phyloP scores from a whole-genome alignment of 2,329 filamentous ascomycete species.

The Sphaerostilbella broomeana region DNA sequence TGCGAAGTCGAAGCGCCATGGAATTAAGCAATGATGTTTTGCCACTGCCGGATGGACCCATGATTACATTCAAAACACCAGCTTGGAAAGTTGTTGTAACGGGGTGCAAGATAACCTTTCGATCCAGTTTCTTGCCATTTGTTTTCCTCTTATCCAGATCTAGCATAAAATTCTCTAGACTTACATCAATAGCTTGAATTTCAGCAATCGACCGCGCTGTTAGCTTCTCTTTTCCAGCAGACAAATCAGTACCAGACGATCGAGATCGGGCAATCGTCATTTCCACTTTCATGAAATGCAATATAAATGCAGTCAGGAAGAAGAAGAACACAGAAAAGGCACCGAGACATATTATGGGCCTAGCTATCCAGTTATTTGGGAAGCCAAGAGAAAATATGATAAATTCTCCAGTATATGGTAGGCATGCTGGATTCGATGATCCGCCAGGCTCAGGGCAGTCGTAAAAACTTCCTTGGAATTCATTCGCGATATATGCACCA shows the following conservation, averaged over 20 bases:
- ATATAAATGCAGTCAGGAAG: conserved; percentile 50
- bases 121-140: conserved; percentile 44
- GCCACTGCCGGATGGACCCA: conserved; percentile 72
- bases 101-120: conserved; percentile 58
- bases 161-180: conserved; percentile 57
- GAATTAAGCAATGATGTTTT: conserved; percentile 70
- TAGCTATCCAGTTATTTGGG: conserved; percentile 58
- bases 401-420: conserved; percentile 61
- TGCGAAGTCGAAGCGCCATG: conserved; percentile 61
- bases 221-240: conserved; percentile 66
- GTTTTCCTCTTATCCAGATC: conserved; percentile 55
- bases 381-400: conserved; percentile 65
- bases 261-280: conserved; percentile 63
- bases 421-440: conserved; percentile 57
- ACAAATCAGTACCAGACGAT: conserved; percentile 52
- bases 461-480: conserved; percentile 66
- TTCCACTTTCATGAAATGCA: conserved; percentile 59
- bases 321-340: conserved; percentile 60
- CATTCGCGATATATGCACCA: conserved; percentile 63
- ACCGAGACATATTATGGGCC: conserved; percentile 57
- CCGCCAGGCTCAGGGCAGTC: conserved; percentile 61
- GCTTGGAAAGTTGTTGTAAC: conserved; percentile 61
- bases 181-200: conserved; percentile 57
- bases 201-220: conserved; percentile 43
- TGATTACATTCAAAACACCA: conserved; percentile 66